Base-by-base conservation (phyloP, 2,329 filamentous ascomycete genomes). In the Bertia moriformis region DNA sequence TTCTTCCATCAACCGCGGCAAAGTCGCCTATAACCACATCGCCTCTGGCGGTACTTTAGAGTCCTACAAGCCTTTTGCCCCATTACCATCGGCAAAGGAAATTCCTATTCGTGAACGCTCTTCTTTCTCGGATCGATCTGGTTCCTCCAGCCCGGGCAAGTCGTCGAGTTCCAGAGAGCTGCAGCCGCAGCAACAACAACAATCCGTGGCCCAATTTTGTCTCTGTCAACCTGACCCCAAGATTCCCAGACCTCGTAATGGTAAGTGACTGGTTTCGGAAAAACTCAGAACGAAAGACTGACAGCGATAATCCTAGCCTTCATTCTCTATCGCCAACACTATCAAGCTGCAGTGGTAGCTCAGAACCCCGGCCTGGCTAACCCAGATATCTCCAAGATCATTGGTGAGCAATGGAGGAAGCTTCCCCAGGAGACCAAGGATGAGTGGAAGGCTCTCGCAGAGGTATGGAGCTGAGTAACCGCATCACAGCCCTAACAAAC, bases 341-440 rank as follows among this genome's bases (percentile, higher is more conserved):
- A 91, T 51, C 89, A 96, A 59, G 77, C 83, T 14, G 68, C 75
- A 38, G 85, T 96, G 38, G 82, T 88, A 27, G 69, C 78, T 40
- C 72, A 84, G 48, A 74, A 95, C 51, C 89, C 88, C n/a, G 83
- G 86, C 35, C 73, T 95, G 46, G 79, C 88, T 36, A 96, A 96
- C 59, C 89, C 89, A 3, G 86, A 95, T 39, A 93, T 96, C 49
- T 95, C 89, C 46, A 95, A 95, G 61, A 93, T 96, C 49, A 93
- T 96, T 48, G 89, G 89, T 39, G 76, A 86, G 56, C 81, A 88
- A 71, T 98, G 91, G 91, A 78, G 81, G 51, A 71, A 77, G 41
- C 78, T 93, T 52, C 62, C 77, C 3, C 70, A 80, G 18, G 74
- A 83, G 39, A 69, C 78, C 41, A 93, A 93, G 60, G 73, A 78